phyloP scores from a whole-genome alignment of 352 stramenopile genomes.

The Elongisporangium anandrum region DNA sequence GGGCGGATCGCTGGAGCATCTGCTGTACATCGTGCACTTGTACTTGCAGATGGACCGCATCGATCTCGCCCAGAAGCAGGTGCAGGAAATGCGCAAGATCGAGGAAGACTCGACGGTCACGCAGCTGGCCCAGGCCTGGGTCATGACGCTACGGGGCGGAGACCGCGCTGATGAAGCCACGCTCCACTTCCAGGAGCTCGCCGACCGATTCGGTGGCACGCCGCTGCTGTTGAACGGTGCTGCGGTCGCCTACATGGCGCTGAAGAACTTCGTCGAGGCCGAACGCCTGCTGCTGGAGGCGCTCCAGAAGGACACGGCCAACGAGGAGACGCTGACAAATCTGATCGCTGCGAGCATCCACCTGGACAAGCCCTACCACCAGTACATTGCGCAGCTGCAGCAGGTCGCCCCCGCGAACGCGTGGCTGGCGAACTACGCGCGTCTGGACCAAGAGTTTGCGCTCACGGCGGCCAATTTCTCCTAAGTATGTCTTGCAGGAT shows the following conservation, averaged over 20 bases:
- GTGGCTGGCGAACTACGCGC: slow-evolving; percentile 68
- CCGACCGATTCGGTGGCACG: slow-evolving; percentile 93
- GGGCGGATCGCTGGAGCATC: slow-evolving; percentile 92
- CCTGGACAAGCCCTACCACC: slow-evolving; percentile 79
- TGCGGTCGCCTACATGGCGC: slow-evolving; percentile 89
- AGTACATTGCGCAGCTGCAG: slow-evolving; percentile 80
- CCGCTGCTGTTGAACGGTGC: slow-evolving; percentile 90
- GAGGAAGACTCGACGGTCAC: slow-evolving; percentile 97
- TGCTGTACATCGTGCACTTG: slow-evolving; percentile 79
- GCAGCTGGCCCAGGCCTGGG: slow-evolving; percentile 91
- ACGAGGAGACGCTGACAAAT: slow-evolving; percentile 94
- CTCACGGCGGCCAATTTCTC: slow-evolving; percentile 66
- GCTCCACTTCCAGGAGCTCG: slow-evolving; percentile 91
- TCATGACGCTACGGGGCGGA: slow-evolving; percentile 77
- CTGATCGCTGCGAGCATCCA: slow-evolving; percentile 89
- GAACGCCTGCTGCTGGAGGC: slow-evolving; percentile 88
- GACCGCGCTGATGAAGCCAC: slow-evolving; percentile 87
- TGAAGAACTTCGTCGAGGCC: slow-evolving; percentile 88
- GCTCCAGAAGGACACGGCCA: slow-evolving; percentile 73
- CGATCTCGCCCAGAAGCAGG: slow-evolving; percentile 89
- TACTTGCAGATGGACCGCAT: slow-evolving; percentile 93
- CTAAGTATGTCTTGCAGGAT: slow-evolving; percentile 16
- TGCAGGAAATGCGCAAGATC: slow-evolving; percentile 87
- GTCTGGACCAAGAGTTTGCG: slow-evolving; percentile 64
- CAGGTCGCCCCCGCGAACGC: slow-evolving; percentile 64